Conservation (phyloP, 179 eudicot genomes). For the Silene vulgaris region DNA sequence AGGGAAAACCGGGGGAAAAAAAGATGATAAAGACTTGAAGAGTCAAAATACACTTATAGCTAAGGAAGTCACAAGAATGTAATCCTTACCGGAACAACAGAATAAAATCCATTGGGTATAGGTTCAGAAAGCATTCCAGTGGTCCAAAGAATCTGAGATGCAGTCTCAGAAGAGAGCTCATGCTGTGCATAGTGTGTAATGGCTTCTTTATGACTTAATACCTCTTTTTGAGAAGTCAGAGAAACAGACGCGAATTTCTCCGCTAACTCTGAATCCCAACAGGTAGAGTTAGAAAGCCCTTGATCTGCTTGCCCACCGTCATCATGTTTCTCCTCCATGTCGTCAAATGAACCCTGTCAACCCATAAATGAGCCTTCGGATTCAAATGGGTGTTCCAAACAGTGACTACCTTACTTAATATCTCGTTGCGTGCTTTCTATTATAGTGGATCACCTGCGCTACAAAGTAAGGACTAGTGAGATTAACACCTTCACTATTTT, state of each 20-base stretch:
- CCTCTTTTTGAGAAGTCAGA: constrained; percentile 55
- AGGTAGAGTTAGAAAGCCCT: constrained; percentile 52
- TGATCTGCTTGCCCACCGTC: constrained; percentile 60
- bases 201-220: constrained; percentile 39
- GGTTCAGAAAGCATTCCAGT: constrained; percentile 79
- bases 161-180: constrained; percentile 43
- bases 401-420: constrained; percentile 28
- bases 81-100: constrained; percentile 70
- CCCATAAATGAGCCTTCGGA: constrained; percentile 37
- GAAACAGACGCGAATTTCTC: constrained; percentile 74
- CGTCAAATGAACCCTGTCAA: constrained; percentile 37
- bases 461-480: constrained; percentile 22
- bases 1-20: too few relatives aligned
- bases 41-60: too few relatives aligned
- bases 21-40: too few relatives aligned
- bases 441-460: constrained; percentile 42
- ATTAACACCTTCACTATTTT: constrained; percentile 1
- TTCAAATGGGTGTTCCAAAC: constrained; percentile 19
- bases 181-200: constrained; percentile 40
- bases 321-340: constrained; percentile 69
- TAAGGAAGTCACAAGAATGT: not conserved
- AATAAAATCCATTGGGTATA: constrained; percentile 93
- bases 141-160: constrained; percentile 79
- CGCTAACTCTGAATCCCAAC: constrained; percentile 75
- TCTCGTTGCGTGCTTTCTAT: constrained; percentile 24